Evolutionary conservation across 1,139 yeast genomes (phyloP).

Genomic region (Geotrichum cucujoidarum): DNA sequence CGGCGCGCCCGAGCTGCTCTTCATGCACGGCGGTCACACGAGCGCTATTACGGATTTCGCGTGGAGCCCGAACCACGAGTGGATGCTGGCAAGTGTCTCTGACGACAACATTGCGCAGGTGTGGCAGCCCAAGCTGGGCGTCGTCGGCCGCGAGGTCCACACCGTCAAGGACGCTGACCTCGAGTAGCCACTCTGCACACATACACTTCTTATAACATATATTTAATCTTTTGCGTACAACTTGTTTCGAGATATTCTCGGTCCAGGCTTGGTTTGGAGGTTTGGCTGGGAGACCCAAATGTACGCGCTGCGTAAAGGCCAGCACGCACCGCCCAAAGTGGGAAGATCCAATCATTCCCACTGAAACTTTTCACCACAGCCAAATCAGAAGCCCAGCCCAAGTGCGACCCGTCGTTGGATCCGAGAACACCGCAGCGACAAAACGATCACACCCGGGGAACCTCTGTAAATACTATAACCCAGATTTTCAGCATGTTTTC

Average conservation of each 20-base stretch:
- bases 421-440: background rate
- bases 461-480: background rate
- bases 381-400: background rate
- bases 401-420: no score
- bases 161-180: constrained; percentile 14
- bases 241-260: no score
- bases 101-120: constrained; percentile 83
- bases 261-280: no score
- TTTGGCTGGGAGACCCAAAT: background rate
- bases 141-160: constrained; percentile 15
- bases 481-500: constrained; percentile 1
- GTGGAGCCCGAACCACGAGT: constrained; percentile 70
- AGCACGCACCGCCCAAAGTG: background rate
- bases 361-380: constrained; percentile 3
- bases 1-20: constrained; percentile 44
- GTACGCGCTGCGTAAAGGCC: background rate
- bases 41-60: constrained; percentile 77
- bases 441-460: background rate
- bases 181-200: constrained; percentile 7
- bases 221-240: no score
- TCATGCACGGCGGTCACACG: constrained; percentile 80
- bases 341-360: constrained; percentile 4
- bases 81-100: constrained; percentile 75
- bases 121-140: constrained; percentile 47
- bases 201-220: background rate